Base-by-base conservation (phyloP, 352 stramenopile genomes). In the Phytophthora capsici region DNA sequence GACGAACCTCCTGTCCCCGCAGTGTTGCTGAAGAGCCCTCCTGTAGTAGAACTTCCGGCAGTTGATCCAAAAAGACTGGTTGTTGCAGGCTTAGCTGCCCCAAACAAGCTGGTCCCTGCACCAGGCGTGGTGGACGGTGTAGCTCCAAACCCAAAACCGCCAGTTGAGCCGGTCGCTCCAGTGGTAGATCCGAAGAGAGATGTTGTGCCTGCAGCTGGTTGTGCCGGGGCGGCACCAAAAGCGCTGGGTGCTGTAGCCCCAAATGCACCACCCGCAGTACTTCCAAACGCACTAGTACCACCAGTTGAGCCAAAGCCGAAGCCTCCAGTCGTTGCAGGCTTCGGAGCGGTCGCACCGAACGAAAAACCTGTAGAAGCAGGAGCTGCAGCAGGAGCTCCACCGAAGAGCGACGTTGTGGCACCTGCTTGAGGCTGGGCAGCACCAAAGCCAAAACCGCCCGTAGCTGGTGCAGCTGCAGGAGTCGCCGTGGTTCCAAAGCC, bases 221-320 rank as follows among this genome's bases (percentile, higher is more conserved):
- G 77, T 10, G 62, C 65, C 32, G 73, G 53, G 12, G 63, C 59
- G 16, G 58, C 25, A 14, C 77, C 77, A 53, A 86, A 86, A 57
- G 69, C 75, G 58, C 69, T 73, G 7, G 75, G 75, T 1, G 62
- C 38, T 38, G 69, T 36, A 28, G 63, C 63, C 37, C 71, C 77
- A 51, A 84, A 82, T 1, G 63, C 66, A 71, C 61, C 37, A 34
- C 74, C 75, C 14, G 63, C 63, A 1, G 61, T 70, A 28, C 48
- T 71, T 43, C 78, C 78, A 57, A 86, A 86, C 13, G 63, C 56
- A 22, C 62, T 59, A 17, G 57, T 69, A 22, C 66, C 62, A 6
- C 48, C 60, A 25, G 59, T 73, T 3, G 70, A 58, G 28, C 78
- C 78, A 55, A 88, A 89, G 40, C 69, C 73, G 38, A 84, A 84